These are phyloP conservation scores for Ceratobasidium sp. DNA, from an alignment of 1,284 basidiomycete genomes.

Conservation along the genomic window DNA sequence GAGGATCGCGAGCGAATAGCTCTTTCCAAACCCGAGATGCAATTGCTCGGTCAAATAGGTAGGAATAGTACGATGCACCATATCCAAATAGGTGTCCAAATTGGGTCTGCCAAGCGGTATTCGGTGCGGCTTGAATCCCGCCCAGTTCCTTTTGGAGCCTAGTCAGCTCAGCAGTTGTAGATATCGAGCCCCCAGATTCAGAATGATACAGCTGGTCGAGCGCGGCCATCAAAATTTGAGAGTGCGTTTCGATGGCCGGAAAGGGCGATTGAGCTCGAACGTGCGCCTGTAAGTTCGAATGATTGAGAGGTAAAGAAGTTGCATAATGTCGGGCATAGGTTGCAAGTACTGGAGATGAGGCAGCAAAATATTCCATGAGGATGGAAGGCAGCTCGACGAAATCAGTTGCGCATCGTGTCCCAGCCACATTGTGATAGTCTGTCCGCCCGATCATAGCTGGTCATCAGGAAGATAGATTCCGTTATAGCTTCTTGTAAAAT, in stretches of 20 bases:
- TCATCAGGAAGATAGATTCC: constrained; percentile 14
- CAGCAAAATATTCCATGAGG: constrained; percentile 97
- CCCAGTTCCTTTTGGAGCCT: constrained; percentile 75
- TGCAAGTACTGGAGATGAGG: constrained; percentile 78
- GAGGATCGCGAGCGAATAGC: constrained; percentile 74
- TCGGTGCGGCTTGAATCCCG: constrained; percentile 80
- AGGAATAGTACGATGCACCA: constrained; percentile 97
- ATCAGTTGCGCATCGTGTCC: constrained; percentile 98
- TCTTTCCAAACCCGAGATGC: constrained; percentile 88
- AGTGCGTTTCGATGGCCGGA: constrained; percentile 78
- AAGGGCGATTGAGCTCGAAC: constrained; percentile 50
- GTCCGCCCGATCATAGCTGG: constrained; percentile 97
- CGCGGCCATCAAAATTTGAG: constrained; percentile 89
- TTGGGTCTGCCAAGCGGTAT: constrained; percentile 92
- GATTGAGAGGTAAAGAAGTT: constrained; percentile 74
- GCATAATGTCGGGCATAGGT: constrained; percentile 58
- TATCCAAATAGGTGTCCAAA: constrained; percentile 97
- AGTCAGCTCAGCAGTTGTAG: constrained; percentile 75
- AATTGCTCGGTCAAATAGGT: constrained; percentile 95
- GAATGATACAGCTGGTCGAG: constrained; percentile 95
- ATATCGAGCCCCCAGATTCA: constrained; percentile 67
- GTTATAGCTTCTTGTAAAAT: constrained; percentile 26
- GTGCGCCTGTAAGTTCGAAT: constrained; percentile 62
- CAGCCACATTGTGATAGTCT: constrained; percentile 97
- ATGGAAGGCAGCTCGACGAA: constrained; percentile 98